These are phyloP conservation scores for Suillus alpinus DNA, from an alignment of 768 basidiomycete genomes.

Conservation along the genomic window DNA sequence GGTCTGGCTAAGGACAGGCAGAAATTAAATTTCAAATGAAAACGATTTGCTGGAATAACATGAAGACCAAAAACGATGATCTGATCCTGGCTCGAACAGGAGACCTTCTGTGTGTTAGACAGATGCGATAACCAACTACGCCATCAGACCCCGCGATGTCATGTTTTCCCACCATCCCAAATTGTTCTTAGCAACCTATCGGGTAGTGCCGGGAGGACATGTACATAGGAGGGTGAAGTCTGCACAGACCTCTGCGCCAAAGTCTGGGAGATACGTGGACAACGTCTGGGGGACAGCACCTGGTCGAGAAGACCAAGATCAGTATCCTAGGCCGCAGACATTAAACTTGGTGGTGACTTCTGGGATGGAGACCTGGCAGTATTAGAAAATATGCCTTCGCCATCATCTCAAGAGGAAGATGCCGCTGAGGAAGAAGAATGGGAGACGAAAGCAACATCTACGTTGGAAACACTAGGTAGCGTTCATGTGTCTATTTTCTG, in stretches of 20 bases:
- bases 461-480: slow-evolving; percentile 56
- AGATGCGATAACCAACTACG: slow-evolving; percentile 70
- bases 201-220: too few species aligned
- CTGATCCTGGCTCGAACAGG: slow-evolving; percentile 1
- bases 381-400: too few species aligned
- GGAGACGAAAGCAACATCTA: slow-evolving; percentile 58
- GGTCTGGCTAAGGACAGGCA: background rate
- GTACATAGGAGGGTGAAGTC: too few species aligned
- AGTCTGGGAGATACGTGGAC: too few species aligned
- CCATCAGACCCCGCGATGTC: slow-evolving; percentile 7
- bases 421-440: slow-evolving; percentile 52
- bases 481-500: slow-evolving; percentile 40
- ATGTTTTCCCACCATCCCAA: background rate
- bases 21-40: background rate
- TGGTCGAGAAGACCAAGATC: too few species aligned
- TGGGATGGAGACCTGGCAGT: too few species aligned
- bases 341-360: too few species aligned
- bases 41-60: slow-evolving; percentile 39
- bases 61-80: slow-evolving; percentile 12
- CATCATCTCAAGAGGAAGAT: too few species aligned
- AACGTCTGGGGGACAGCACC: too few species aligned
- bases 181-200: background rate
- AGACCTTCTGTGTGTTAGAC: slow-evolving; percentile 66
- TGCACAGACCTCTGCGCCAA: too few species aligned
- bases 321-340: too few species aligned